Conservation (phyloP, 176 grass and related monocot species). For the Miscanthus lutarioriparius region DNA sequence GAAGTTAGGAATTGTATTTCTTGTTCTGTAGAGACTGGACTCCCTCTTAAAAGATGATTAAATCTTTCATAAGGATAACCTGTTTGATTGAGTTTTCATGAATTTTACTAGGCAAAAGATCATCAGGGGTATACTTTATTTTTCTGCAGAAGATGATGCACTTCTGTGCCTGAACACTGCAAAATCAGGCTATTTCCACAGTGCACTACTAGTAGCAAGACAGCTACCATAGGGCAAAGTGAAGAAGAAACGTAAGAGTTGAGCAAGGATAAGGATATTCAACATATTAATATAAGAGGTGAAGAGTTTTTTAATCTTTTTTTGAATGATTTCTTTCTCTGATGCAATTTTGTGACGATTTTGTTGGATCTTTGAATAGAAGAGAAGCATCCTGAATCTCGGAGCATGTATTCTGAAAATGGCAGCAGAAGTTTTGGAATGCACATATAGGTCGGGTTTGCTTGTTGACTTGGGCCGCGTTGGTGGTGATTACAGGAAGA, state of each 20-base stretch:
- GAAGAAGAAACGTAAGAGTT: slow-evolving; percentile 31
- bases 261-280: slow-evolving; percentile 29
- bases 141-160: slow-evolving; percentile 25
- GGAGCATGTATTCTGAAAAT: not conserved
- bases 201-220: not conserved
- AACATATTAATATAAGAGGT: slow-evolving; percentile 23
- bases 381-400: slow-evolving; percentile 23
- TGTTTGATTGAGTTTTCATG: not conserved
- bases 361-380: slow-evolving; percentile 37
- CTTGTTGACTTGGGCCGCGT: not conserved
- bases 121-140: not conserved
- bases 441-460: not conserved
- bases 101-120: slow-evolving; percentile 4
- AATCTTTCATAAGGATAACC: not conserved
- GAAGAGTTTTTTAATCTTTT: not conserved
- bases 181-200: no score
- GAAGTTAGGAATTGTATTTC: slow-evolving; percentile 17
- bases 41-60: not conserved
- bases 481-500: slow-evolving; percentile 34
- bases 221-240: slow-evolving; percentile 19
- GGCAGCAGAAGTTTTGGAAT: not conserved
- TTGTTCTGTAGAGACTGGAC: not conserved
- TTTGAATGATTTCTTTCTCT: not conserved
- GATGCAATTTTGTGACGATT: slow-evolving; percentile 16
- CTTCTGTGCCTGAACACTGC: not conserved